Evolutionary conservation across 768 basidiomycete genomes (phyloP).

Genomic region (Galerina marginata): DNA sequence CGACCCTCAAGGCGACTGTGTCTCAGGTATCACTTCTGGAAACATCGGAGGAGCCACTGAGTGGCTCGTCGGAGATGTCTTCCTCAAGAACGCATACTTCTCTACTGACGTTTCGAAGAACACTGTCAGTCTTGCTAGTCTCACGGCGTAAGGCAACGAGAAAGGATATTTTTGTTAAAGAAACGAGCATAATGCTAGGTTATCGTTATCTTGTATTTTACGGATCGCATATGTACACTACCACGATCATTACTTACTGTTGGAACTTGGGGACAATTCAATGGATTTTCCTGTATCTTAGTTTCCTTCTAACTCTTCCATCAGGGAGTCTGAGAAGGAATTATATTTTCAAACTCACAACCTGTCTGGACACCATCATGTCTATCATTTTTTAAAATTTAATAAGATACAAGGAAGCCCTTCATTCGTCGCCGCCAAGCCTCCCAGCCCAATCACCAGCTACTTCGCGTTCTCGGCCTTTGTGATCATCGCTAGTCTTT

Average conservation of each 20-base stretch:
- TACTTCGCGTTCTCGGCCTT: too few species aligned
- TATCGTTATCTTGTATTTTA: conserved; percentile 6
- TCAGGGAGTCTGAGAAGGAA: neutral
- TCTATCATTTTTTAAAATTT: too few species aligned
- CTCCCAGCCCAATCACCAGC: too few species aligned
- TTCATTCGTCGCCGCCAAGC: too few species aligned
- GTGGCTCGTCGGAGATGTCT: conserved; percentile 52
- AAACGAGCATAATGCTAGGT: neutral
- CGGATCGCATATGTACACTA: conserved; percentile 13
- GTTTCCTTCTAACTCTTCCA: neutral
- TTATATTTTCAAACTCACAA: too few species aligned
- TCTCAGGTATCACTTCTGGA: conserved; percentile 72
- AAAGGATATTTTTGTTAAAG: conserved; percentile 4
- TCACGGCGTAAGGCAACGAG: conserved; percentile 10
- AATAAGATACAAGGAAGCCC: too few species aligned
- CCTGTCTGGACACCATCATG: too few species aligned
- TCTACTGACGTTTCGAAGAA: conserved; percentile 66
- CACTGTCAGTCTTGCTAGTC: conserved; percentile 58
- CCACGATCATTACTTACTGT: conserved; percentile 9
- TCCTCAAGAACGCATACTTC: conserved; percentile 80
- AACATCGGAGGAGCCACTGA: conserved; percentile 50
- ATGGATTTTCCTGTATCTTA: neutral
- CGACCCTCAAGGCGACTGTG: conserved; percentile 65
- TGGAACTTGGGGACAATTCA: conserved; percentile 5
- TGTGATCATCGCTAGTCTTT: too few species aligned